Conservation (phyloP, 352 stramenopile species). For the Saprolegnia diclina region DNA sequence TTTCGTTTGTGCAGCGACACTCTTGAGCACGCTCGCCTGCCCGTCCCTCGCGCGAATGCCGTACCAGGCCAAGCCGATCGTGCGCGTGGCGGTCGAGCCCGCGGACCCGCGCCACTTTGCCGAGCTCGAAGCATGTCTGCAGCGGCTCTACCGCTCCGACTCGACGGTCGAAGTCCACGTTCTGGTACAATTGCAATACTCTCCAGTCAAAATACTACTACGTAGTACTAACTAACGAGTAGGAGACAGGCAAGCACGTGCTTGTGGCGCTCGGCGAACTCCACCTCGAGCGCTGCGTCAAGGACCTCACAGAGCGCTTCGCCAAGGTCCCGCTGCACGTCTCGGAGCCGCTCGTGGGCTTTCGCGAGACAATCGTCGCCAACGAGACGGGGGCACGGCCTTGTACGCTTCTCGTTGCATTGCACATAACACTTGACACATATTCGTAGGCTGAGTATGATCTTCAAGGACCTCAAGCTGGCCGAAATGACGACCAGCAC, state of each 20-base stretch:
- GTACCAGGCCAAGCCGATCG: slow-evolving; percentile 88
- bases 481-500: slow-evolving; percentile 12
- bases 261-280: slow-evolving; percentile 88
- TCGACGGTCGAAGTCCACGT: slow-evolving; percentile 90
- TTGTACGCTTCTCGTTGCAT: background rate
- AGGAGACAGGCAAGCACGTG: slow-evolving; percentile 85
- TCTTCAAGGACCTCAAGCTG: slow-evolving; percentile 24
- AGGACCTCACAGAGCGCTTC: slow-evolving; percentile 85
- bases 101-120: slow-evolving; percentile 82
- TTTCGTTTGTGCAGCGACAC: slow-evolving; percentile 43
- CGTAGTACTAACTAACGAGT: background rate
- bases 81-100: slow-evolving; percentile 88
- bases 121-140: slow-evolving; percentile 77
- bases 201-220: background rate
- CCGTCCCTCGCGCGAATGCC: slow-evolving; percentile 85
- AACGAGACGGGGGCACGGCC: slow-evolving; percentile 26
- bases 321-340: slow-evolving; percentile 77
- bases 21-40: slow-evolving; percentile 70
- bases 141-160: slow-evolving; percentile 89
- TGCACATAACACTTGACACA: background rate
- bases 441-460: slow-evolving; percentile 7
- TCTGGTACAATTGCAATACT: slow-evolving; percentile 34
- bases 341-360: slow-evolving; percentile 84
- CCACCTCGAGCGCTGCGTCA: slow-evolving; percentile 89
- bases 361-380: slow-evolving; percentile 78